These are phyloP conservation scores for Pythium apleroticum DNA, from an alignment of 352 stramenopile species.

Conservation along the genomic window DNA sequence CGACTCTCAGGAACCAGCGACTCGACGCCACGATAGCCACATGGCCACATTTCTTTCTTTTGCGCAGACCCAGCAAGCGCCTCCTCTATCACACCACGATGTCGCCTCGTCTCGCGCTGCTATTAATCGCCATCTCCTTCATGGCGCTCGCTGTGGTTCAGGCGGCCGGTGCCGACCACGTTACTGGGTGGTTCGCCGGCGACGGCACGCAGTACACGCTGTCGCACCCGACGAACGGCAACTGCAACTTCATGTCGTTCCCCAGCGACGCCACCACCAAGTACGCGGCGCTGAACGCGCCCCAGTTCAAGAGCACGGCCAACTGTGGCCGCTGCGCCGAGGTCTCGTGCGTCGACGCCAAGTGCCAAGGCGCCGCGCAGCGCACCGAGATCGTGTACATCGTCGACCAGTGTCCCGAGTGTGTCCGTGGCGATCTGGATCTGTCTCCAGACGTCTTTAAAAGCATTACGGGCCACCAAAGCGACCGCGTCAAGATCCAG, in stretches of 20 bases:
- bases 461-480: constrained; percentile 34
- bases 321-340: constrained; percentile 43
- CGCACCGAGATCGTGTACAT: constrained; percentile 59
- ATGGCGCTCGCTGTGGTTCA: not conserved
- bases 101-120: constrained; percentile 1
- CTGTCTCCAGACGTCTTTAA: constrained; percentile 47
- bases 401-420: constrained; percentile 65
- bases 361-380: constrained; percentile 31
- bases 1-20: not conserved
- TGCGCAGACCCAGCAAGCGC: constrained; percentile 4
- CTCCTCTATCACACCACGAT: not conserved
- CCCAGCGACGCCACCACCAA: constrained; percentile 39
- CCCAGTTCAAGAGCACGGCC: constrained; percentile 51
- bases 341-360: constrained; percentile 44
- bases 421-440: constrained; percentile 49
- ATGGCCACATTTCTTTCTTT: constrained; percentile 18
- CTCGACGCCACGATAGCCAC: constrained; percentile 9
- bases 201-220: constrained; percentile 36
- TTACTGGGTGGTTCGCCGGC: constrained; percentile 17
- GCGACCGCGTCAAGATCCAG: constrained; percentile 35
- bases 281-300: constrained; percentile 66
- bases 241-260: constrained; percentile 73
- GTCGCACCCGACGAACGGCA: constrained; percentile 23
- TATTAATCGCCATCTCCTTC: not conserved
- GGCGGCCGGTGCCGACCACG: not conserved